These are phyloP conservation scores for Lentinus tigrinus DNA, from an alignment of 768 basidiomycete species.

Conservation along the genomic window DNA sequence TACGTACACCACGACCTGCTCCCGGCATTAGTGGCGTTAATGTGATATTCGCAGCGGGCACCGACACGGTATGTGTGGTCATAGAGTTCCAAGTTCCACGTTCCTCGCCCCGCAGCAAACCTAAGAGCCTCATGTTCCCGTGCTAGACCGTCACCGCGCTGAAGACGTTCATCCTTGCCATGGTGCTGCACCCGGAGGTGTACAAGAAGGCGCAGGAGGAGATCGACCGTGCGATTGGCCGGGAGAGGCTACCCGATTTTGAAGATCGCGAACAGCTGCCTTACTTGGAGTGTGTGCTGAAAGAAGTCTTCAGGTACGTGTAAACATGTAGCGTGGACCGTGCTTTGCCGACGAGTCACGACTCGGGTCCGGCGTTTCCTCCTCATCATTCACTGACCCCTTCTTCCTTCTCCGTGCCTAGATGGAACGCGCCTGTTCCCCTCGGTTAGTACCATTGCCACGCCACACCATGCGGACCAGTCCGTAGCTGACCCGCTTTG, in stretches of 20 bases:
- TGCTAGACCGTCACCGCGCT: constrained; percentile 39
- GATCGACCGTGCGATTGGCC: constrained; percentile 39
- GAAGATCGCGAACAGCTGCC: constrained; percentile 22
- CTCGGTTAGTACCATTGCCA: constrained; percentile 3
- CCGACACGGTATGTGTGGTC: constrained; percentile 15
- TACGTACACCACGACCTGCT: background rate
- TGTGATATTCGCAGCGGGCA: constrained; percentile 6
- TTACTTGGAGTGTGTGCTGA: constrained; percentile 22
- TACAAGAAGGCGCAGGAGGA: constrained; percentile 41
- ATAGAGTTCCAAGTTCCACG: background rate
- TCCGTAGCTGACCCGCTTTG: background rate
- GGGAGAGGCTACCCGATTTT: constrained; percentile 26
- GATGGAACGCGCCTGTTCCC: constrained; percentile 18
- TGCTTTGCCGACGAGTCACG: background rate
- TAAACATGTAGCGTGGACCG: too few relatives aligned
- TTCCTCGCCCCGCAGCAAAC: too few relatives aligned
- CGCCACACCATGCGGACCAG: background rate
- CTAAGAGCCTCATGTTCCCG: too few relatives aligned
- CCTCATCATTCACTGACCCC: constrained; percentile 8
- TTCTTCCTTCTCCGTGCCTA: background rate
- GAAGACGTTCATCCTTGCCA: constrained; percentile 39
- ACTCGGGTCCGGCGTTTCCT: background rate
- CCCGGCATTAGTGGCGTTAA: background rate
- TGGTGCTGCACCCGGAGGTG: constrained; percentile 38
- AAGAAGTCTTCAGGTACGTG: constrained; percentile 19